Conservation (phyloP, 768 basidiomycete species). For the Lepiota subincarnata region DNA sequence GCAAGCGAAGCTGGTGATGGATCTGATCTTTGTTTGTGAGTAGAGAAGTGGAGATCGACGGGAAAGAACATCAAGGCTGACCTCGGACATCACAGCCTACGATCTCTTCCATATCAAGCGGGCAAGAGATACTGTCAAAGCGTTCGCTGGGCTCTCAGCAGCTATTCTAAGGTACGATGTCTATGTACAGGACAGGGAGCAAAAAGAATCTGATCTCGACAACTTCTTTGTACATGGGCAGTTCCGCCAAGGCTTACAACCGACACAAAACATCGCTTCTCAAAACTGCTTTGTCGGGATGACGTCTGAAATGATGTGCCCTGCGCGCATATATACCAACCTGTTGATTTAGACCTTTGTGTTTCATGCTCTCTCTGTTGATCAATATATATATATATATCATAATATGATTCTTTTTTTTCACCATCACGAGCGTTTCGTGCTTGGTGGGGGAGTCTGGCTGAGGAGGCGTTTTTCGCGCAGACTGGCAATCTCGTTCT, state of each 20-base stretch:
- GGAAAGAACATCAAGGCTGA: constrained; percentile 9
- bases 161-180: constrained; percentile 65
- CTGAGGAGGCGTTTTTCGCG: constrained; percentile 22
- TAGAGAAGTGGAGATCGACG: constrained; percentile 10
- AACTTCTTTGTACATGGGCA: constrained; percentile 26
- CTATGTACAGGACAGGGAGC: background rate
- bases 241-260: constrained; percentile 73
- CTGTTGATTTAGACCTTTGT: background rate
- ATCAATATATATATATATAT: too few species aligned
- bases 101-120: constrained; percentile 71
- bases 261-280: constrained; percentile 60
- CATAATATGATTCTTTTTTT: too few species aligned
- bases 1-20: constrained; percentile 73
- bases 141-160: constrained; percentile 62
- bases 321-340: constrained; percentile 5
- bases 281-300: constrained; percentile 39
- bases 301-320: background rate
- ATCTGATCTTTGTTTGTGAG: constrained; percentile 83
- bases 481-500: constrained; percentile 51
- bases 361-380: background rate
- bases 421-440: constrained; percentile 18
- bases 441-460: constrained; percentile 6
- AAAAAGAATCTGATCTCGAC: constrained; percentile 3
- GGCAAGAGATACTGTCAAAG: constrained; percentile 55
- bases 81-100: constrained; percentile 48